Evolutionary conservation across 805 yeast genomes (phyloP).

Genomic region (Lipomyces sp.): DNA sequence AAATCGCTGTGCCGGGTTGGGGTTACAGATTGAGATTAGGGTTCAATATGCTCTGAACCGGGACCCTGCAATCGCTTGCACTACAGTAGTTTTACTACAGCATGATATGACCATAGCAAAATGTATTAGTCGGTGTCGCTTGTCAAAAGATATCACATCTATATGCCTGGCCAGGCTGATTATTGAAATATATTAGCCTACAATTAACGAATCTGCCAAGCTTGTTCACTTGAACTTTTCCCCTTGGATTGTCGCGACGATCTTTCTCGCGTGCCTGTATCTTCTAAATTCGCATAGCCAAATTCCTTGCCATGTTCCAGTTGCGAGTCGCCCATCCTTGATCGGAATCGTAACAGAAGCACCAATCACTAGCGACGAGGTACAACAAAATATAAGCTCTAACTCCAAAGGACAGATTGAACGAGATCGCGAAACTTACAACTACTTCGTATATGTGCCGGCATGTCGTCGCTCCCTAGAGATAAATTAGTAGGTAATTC

Average conservation of each 20-base stretch:
- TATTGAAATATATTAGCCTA: no score
- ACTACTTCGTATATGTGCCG: constrained; percentile 69
- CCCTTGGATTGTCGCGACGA: constrained; percentile 75
- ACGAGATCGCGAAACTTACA: constrained; percentile 29
- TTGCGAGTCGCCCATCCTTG: constrained; percentile 58
- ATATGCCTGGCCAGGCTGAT: no score
- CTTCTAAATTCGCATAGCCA: constrained; percentile 72
- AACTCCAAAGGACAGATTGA: constrained; percentile 1
- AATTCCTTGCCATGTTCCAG: constrained; percentile 86
- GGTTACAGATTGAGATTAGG: no score
- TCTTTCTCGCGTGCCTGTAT: constrained; percentile 57
- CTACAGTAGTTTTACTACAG: no score
- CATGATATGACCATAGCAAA: no score
- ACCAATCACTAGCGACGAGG: constrained; percentile 48
- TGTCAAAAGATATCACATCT: no score
- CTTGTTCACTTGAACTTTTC: constrained; percentile 29
- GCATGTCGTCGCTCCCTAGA: constrained; percentile 67
- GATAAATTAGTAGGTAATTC: not conserved
- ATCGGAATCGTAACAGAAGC: constrained; percentile 67
- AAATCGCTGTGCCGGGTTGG: no score
- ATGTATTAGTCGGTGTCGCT: no score
- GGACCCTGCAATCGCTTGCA: no score
- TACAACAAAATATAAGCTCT: not conserved
- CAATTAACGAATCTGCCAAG: no score
- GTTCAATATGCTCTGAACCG: no score